Evolutionary conservation across 1,139 yeast genomes (phyloP).

Genomic region (Saccharomyces pastorianus): DNA sequence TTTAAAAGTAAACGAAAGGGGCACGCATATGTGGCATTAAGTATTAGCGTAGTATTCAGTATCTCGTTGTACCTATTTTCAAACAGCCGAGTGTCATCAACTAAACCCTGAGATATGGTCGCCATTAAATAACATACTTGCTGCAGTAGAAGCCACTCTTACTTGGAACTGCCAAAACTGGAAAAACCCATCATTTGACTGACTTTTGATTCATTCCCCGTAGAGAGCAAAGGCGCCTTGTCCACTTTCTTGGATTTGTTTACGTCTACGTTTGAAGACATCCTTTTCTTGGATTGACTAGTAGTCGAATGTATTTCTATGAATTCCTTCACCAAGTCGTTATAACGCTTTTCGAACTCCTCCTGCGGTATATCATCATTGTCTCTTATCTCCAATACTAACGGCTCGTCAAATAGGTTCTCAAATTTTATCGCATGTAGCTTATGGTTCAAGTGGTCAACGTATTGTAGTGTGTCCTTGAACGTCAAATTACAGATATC

Average conservation of each 20-base stretch:
- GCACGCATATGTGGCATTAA: too few relatives aligned
- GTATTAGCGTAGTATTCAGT: too few relatives aligned
- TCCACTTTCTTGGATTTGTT: conserved; percentile 9
- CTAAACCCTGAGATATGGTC: too few relatives aligned
- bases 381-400: conserved; percentile 28
- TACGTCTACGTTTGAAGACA: conserved; percentile 30
- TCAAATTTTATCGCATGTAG: conserved; percentile 42
- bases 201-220: background rate
- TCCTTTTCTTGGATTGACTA: background rate
- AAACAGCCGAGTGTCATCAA: too few relatives aligned
- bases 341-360: conserved; percentile 30
- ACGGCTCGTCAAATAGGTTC: conserved; percentile 27
- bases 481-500: conserved; percentile 70
- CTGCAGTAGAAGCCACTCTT: too few relatives aligned
- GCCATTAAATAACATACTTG: too few relatives aligned
- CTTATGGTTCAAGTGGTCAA: conserved; percentile 76
- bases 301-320: conserved; percentile 11
- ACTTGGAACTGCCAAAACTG: conserved; percentile 32
- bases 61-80: too few relatives aligned
- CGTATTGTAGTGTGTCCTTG: conserved; percentile 69
- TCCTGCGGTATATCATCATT: conserved; percentile 32
- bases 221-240: background rate
- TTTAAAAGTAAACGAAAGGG: too few relatives aligned
- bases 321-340: conserved; percentile 20
- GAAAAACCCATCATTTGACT: conserved; percentile 51